Base-by-base conservation (phyloP, 202 grass and related monocot species). In the Tripidium arundinaceum region DNA sequence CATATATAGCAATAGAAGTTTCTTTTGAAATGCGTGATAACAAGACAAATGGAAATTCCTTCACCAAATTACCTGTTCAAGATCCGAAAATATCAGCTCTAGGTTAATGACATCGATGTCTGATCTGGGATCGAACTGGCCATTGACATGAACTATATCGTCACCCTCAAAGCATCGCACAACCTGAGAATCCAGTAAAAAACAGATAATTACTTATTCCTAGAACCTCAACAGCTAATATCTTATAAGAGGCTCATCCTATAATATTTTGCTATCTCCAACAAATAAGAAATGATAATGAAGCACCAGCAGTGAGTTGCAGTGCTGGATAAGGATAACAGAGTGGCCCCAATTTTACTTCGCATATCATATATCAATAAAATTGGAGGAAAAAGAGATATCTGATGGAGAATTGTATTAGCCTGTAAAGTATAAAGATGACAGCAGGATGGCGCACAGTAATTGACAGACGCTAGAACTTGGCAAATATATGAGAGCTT, bases 71-170 rank as follows among this genome's bases (percentile, higher is more conserved):
- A 94, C 91, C 94, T 97, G 94, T 22, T 97, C 91, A 87, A 97
- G 89, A 84, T 94, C 94, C 79, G 81, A 92, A 85, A 97, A 97
- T 80, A 94, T 85, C 66, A 97, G 74, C 68, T 97, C 94, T 83
- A 97, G 65, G 77, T 92, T 97, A 79, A 97, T 97, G 28, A 97
- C 89, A 72, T 97, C 94, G 70, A 97, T 94, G 83, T 94, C 94
- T 85, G 94, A 92, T 64, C 90, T 92, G 34, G 94, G 94, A 88
- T 94, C 94, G 71, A 97, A 78, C 84, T 92, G 92, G 54, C 94
- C 94, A 62, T 92, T 94, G 65, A 97, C 94, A 87, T 97, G 94
- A 77, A 97, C 81, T 68, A 97, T 87, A 83, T 97, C 94, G 76
- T 94, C 90, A 79, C 94, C 94, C 81, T 97, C 94, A 81, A 97